Conservation (phyloP, 2,329 filamentous ascomycete species). For the Diplodia scrobiculata region DNA sequence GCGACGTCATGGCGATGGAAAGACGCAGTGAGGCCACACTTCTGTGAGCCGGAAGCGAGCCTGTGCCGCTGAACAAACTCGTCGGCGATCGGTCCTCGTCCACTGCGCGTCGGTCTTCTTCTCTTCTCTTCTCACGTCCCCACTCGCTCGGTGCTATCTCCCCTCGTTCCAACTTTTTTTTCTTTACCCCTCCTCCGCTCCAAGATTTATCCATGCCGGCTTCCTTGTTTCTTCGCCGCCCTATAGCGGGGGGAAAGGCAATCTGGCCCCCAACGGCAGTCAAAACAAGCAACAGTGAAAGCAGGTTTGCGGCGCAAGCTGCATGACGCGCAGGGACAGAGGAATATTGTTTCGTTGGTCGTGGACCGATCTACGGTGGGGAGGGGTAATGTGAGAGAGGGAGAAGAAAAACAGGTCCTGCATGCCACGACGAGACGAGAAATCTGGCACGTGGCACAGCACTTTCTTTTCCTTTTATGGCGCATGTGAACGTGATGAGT, state of each 20-base stretch:
- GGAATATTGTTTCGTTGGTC: background rate
- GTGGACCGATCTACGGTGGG: conserved; percentile 7
- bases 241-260: background rate
- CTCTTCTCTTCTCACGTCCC: background rate
- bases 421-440: background rate
- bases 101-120: background rate
- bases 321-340: background rate
- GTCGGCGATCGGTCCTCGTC: background rate
- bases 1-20: background rate
- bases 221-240: background rate
- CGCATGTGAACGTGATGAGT: background rate
- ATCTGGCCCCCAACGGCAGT: background rate
- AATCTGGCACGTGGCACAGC: background rate
- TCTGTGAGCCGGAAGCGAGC: background rate
- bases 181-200: background rate
- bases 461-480: background rate
- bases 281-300: background rate
- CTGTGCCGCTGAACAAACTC: background rate
- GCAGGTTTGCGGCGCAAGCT: background rate
- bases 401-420: background rate
- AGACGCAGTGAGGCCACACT: background rate
- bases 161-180: background rate
- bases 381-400: background rate
- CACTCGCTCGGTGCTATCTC: background rate
- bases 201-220: background rate